A percentile compares a stretch with the other conserved stretches of the same genome.
phyloP scores from a whole-genome alignment of 2,329 filamentous ascomycete species.

The Raffaelea deltoideospora region DNA sequence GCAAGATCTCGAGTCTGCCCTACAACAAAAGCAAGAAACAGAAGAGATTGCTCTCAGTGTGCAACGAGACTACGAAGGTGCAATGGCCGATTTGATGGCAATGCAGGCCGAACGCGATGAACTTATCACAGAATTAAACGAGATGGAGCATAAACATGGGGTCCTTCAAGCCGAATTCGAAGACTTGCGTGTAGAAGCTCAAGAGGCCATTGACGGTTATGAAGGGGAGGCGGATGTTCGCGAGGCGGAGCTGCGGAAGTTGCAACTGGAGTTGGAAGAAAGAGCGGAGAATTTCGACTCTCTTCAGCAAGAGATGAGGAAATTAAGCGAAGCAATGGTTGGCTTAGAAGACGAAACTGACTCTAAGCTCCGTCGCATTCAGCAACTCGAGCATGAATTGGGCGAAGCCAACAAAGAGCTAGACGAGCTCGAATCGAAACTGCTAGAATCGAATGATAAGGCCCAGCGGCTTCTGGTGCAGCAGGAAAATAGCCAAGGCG shows the following conservation, averaged over 20 bases:
- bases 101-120: slow-evolving; percentile 79
- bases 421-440: slow-evolving; percentile 68
- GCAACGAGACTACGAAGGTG: slow-evolving; percentile 58
- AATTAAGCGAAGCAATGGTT: slow-evolving; percentile 73
- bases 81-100: slow-evolving; percentile 64
- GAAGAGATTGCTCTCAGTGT: slow-evolving; percentile 45
- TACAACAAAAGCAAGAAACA: slow-evolving; percentile 45
- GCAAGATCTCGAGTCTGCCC: slow-evolving; percentile 61
- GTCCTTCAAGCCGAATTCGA: slow-evolving; percentile 44
- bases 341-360: slow-evolving; percentile 81
- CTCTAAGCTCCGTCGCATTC: slow-evolving; percentile 61
- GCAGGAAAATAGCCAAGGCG: slow-evolving; percentile 79
- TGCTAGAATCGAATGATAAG: slow-evolving; percentile 76
- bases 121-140: slow-evolving; percentile 23
- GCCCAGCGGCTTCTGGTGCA: slow-evolving; percentile 78
- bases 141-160: slow-evolving; percentile 25
- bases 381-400: slow-evolving; percentile 70
- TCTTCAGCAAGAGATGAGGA: slow-evolving; percentile 87
- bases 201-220: slow-evolving; percentile 50
- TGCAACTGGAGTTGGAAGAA: slow-evolving; percentile 58
- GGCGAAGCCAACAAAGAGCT: slow-evolving; percentile 75
- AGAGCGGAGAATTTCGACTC: slow-evolving; percentile 77
- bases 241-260: slow-evolving; percentile 51
- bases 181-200: slow-evolving; percentile 44
- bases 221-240: slow-evolving; percentile 61